Evolutionary conservation across 2,329 filamentous ascomycete species (phyloP).

Genomic region (Colletotrichum noveboracense): DNA sequence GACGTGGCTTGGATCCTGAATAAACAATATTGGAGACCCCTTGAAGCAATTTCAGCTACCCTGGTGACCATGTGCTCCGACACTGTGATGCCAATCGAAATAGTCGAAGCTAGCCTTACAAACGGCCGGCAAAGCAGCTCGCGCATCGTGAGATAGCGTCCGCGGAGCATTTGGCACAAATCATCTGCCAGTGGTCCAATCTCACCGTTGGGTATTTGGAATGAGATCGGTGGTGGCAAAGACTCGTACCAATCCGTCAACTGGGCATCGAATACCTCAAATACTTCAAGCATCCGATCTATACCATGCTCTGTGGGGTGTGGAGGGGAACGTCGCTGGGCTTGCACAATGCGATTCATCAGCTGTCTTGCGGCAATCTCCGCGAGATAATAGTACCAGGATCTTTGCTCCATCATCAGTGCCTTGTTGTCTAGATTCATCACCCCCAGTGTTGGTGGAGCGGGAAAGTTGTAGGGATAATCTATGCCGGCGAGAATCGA

Average conservation of each 20-base stretch:
- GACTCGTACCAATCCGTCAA: slow-evolving; percentile 17
- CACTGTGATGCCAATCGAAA: slow-evolving; percentile 1
- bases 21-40: slow-evolving; percentile 11
- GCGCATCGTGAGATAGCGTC: slow-evolving; percentile 2
- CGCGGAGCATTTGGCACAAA: slow-evolving; percentile 11
- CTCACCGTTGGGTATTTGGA: slow-evolving; percentile 4
- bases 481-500: slow-evolving; percentile 10
- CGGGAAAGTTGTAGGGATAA: slow-evolving; percentile 11
- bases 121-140: slow-evolving; percentile 14
- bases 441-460: background rate
- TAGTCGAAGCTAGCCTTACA: slow-evolving; percentile 13
- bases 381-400: slow-evolving; percentile 21
- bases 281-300: slow-evolving; percentile 19
- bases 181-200: slow-evolving; percentile 9
- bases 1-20: slow-evolving; percentile 12
- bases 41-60: slow-evolving; percentile 1
- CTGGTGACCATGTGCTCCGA: background rate
- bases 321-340: background rate
- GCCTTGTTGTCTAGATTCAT: slow-evolving; percentile 3
- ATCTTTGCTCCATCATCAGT: slow-evolving; percentile 15
- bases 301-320: slow-evolving; percentile 10
- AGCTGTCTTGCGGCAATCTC: slow-evolving; percentile 17
- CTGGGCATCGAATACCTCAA: slow-evolving; percentile 17
- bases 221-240: slow-evolving; percentile 1
- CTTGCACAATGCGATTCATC: slow-evolving; percentile 3